Conservation (phyloP, 768 basidiomycete species). For the Paxillus rubicundulus region DNA sequence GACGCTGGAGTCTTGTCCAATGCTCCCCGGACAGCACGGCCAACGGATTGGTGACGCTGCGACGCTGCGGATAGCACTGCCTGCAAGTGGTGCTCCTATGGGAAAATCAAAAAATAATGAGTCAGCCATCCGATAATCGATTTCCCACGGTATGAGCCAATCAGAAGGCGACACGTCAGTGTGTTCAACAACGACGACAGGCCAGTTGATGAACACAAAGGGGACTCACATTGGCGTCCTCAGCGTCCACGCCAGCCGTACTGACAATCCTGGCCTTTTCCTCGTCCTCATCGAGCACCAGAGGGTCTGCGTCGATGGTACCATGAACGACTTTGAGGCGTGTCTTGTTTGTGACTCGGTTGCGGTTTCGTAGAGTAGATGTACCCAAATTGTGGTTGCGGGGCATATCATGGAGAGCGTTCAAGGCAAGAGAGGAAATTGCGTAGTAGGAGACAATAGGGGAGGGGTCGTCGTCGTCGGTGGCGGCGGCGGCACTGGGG, state of each 20-base stretch:
- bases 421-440: slow-evolving; percentile 38
- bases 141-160: slow-evolving; percentile 47
- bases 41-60: slow-evolving; percentile 41
- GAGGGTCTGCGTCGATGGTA: slow-evolving; percentile 74
- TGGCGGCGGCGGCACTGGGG: slow-evolving; percentile 56
- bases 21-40: slow-evolving; percentile 37
- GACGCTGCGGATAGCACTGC: slow-evolving; percentile 56
- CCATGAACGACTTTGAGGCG: slow-evolving; percentile 83
- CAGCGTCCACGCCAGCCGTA: slow-evolving; percentile 87
- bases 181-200: slow-evolving; percentile 42
- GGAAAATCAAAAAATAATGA: slow-evolving; percentile 30
- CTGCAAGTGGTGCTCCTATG: slow-evolving; percentile 56
- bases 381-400: slow-evolving; percentile 74
- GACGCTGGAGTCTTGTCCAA: slow-evolving; percentile 38
- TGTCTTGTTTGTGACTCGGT: slow-evolving; percentile 91
- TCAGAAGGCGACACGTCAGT: slow-evolving; percentile 43
- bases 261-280: slow-evolving; percentile 79
- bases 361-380: slow-evolving; percentile 80
- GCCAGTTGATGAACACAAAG: slow-evolving; percentile 33
- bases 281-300: slow-evolving; percentile 83
- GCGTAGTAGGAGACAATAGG: slow-evolving; percentile 28
- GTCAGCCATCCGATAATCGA: slow-evolving; percentile 55
- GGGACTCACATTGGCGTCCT: slow-evolving; percentile 86
- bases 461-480: slow-evolving; percentile 43
- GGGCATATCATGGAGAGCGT: slow-evolving; percentile 81